Evolutionary conservation across 345 rosid genomes (phyloP).

Genomic region (Erodium maritimum): DNA sequence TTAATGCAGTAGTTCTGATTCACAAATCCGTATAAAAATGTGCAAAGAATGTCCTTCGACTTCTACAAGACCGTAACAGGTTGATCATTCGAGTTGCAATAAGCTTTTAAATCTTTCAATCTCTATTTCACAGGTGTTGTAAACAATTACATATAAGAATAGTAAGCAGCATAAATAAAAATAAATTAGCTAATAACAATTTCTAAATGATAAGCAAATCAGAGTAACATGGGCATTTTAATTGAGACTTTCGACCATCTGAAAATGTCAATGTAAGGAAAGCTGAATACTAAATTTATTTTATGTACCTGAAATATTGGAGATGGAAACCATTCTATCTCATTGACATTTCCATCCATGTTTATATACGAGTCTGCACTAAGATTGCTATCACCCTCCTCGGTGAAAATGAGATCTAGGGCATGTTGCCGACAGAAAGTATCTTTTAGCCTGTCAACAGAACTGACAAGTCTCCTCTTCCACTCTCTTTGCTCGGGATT

Average conservation of each 20-base stretch:
- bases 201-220: neutral
- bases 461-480: conserved; percentile 75
- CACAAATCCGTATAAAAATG: neutral
- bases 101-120: neutral
- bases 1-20: neutral
- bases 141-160: neutral
- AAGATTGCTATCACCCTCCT: conserved; percentile 93
- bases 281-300: neutral
- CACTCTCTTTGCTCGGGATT: conserved; percentile 99
- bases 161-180: neutral
- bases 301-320: conserved; percentile 72
- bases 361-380: conserved; percentile 83
- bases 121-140: neutral
- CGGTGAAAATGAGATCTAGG: conserved; percentile 92
- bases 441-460: conserved; percentile 85
- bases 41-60: neutral
- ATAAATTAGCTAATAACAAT: too few relatives aligned
- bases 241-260: neutral
- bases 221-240: neutral
- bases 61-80: too few relatives aligned
- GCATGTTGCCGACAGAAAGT: conserved; percentile 95
- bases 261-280: neutral
- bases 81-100: neutral
- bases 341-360: conserved; percentile 68
- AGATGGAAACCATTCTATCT: conserved; percentile 81